These are phyloP conservation scores for Diplocarpon mali DNA, from an alignment of 2,329 filamentous ascomycete species.

Conservation along the genomic window DNA sequence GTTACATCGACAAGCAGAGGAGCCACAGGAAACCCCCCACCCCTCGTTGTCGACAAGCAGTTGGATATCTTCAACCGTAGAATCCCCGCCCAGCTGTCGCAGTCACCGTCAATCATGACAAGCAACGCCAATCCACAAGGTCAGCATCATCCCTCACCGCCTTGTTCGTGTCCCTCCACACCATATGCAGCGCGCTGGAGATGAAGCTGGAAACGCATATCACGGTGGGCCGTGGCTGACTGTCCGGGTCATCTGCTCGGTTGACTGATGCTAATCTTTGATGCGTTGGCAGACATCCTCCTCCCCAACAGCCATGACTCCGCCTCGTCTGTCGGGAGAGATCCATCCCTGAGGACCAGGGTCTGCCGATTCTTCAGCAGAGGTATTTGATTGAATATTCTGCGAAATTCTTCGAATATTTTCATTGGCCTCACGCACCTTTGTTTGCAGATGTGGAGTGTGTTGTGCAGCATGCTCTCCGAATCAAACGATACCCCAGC, in stretches of 20 bases:
- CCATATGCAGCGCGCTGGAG: constrained; percentile 6
- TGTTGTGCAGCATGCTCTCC: constrained; percentile 22
- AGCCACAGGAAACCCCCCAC: background rate
- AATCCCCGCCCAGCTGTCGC: background rate
- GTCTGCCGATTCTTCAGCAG: constrained; percentile 25
- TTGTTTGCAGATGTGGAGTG: constrained; percentile 18
- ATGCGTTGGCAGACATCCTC: constrained; percentile 23
- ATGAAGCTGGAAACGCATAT: constrained; percentile 10
- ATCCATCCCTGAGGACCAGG: constrained; percentile 15
- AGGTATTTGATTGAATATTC: constrained; percentile 16
- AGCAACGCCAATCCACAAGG: constrained; percentile 4
- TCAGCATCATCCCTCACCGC: constrained; percentile 6
- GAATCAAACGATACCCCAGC: constrained; percentile 18
- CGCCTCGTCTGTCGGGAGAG: constrained; percentile 16
- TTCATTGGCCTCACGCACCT: constrained; percentile 18
- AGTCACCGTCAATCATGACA: constrained; percentile 3
- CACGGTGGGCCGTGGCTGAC: constrained; percentile 8
- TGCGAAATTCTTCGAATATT: constrained; percentile 19
- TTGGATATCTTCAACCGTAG: background rate
- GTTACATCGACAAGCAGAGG: background rate
- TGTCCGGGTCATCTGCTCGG: constrained; percentile 10
- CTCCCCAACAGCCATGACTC: constrained; percentile 14
- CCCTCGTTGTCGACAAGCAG: background rate
- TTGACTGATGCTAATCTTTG: constrained; percentile 9
- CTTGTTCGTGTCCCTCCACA: constrained; percentile 5